Percentiles rank a stretch among this genome's conserved stretches.
phyloP scores from a whole-genome alignment of 192 early-diverging fungal genomes.

The Jimgerdemannia lactiflua region DNA sequence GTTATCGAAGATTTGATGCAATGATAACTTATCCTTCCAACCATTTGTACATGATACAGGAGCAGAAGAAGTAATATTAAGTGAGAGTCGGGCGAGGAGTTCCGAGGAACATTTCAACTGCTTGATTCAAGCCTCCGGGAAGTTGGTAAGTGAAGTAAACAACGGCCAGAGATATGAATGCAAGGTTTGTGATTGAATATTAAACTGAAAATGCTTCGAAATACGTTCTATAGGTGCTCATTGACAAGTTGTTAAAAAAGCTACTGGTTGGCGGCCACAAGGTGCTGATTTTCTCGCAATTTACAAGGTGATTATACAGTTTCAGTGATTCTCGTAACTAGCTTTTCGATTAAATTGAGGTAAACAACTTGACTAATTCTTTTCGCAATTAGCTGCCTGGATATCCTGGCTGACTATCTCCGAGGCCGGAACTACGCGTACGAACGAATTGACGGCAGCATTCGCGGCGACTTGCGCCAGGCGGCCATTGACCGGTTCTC shows the following conservation, averaged over 20 bases:
- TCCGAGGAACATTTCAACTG: conserved; percentile 64
- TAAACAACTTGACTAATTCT: too few species aligned
- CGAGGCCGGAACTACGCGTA: conserved; percentile 65
- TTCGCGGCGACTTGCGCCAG: conserved; percentile 77
- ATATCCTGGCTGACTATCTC: conserved; percentile 82
- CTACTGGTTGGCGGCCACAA: conserved; percentile 76
- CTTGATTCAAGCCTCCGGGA: conserved; percentile 76
- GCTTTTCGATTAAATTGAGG: too few species aligned
- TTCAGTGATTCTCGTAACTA: too few species aligned
- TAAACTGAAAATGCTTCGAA: not conserved
- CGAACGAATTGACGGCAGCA: conserved; percentile 80
- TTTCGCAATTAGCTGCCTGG: conserved; percentile 50
- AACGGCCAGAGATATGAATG: not conserved
- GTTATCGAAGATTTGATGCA: too few species aligned
- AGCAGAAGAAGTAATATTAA: conserved; percentile 75
- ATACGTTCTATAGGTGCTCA: conserved; percentile 35
- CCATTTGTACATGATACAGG: not conserved
- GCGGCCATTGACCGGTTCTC: conserved; percentile 87
- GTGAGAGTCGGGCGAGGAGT: conserved; percentile 55
- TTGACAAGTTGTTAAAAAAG: conserved; percentile 78
- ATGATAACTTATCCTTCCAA: too few species aligned
- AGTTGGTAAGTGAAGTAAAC: conserved; percentile 50
- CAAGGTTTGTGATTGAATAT: not conserved
- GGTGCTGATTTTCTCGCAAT: conserved; percentile 87
- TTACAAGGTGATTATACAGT: conserved; percentile 47